Base-by-base conservation (phyloP, 176 grass and related monocot species). In the Puya raimondii region DNA sequence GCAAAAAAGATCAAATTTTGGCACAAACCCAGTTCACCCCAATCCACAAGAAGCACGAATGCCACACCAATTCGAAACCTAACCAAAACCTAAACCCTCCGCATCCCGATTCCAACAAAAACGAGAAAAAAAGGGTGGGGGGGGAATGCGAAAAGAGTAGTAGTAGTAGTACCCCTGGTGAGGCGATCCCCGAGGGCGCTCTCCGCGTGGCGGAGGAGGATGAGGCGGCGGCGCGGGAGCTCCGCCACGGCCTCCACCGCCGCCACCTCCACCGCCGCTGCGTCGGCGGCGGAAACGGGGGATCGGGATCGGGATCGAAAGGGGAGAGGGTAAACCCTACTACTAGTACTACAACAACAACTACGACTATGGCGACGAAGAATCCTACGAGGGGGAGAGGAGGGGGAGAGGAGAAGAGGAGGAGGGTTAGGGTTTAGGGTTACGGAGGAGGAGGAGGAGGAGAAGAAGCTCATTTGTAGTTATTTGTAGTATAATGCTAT, bases 191-290 rank as follows among this genome's bases (percentile, higher is more conserved):
- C 66, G 0, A 78, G 63, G 3, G 75, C 68, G 75, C 94, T 97
- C 26, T 92, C 94, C 11, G 84, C 86, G 74, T 92, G 94, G 16
- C 89, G 89, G 63, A 92, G 94, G 51, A 92, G 89, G 72, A 97
- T 85, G 52, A 97, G 79, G 23, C 84, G 86, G 13, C 89, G 89
- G 63, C 82, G 79, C 58, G 47, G 79, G 47, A 64, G 10, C 12
- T 53, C 11, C 9, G 76, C 17, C 50, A 26, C 6, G 20, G 79
- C 67, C 48, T 48, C 48, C 2, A 52, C 22, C 10, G 51, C 69
- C 11, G 79, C 85, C 3, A 61, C 72, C 20, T 69, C 27, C 61
- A 65, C 29, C 27, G 72, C 50, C 54, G 76, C 76, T 2, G 84
- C 75, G 50, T 71, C 59, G 54, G 64, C 15, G 27, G 80, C 72